Percentiles rank a stretch among this genome's conserved stretches.
Evolutionary conservation across 495 filamentous ascomycete species (phyloP).

Genomic region (Aspergillus bridgeri): DNA sequence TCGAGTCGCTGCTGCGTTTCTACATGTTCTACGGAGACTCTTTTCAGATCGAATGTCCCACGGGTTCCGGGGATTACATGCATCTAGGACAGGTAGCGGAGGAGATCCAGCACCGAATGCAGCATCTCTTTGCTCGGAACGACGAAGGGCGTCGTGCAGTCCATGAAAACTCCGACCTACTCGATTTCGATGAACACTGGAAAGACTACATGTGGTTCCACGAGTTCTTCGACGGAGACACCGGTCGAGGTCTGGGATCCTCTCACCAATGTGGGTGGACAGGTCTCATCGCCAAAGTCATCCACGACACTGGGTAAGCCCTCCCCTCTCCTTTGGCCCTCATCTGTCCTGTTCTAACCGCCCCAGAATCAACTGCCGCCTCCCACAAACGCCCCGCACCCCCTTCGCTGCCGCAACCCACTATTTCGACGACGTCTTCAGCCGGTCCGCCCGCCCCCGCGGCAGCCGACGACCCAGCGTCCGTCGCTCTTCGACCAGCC

Average conservation of each 20-base stretch:
- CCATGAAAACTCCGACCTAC: conserved; percentile 73
- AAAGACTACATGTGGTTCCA: conserved; percentile 93
- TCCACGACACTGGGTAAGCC: conserved; percentile 88
- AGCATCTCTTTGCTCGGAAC: conserved; percentile 81
- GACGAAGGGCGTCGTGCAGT: conserved; percentile 84
- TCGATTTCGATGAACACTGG: conserved; percentile 91
- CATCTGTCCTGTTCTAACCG: conserved; percentile 12
- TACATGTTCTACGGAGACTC: conserved; percentile 91
- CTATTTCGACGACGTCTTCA: conserved; percentile 93
- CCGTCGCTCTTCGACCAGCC: conserved; percentile 75
- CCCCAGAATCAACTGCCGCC: conserved; percentile 75
- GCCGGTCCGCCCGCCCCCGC: conserved; percentile 37
- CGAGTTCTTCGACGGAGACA: conserved; percentile 95
- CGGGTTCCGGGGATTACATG: conserved; percentile 92
- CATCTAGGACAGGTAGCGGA: conserved; percentile 95
- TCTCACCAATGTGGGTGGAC: conserved; percentile 98
- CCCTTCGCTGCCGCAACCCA: conserved; percentile 78
- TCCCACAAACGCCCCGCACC: conserved; percentile 88
- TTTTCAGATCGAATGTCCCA: conserved; percentile 88
- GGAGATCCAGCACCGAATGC: conserved; percentile 90
- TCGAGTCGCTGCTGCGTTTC: conserved; percentile 88
- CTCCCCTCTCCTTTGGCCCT: background rate
- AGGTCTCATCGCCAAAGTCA: conserved; percentile 92
- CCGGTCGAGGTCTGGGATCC: conserved; percentile 81
- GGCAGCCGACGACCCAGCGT: conserved; percentile 48